Evolutionary conservation across 805 yeast genomes (phyloP).

Genomic region (Barnettozyma sp.): DNA sequence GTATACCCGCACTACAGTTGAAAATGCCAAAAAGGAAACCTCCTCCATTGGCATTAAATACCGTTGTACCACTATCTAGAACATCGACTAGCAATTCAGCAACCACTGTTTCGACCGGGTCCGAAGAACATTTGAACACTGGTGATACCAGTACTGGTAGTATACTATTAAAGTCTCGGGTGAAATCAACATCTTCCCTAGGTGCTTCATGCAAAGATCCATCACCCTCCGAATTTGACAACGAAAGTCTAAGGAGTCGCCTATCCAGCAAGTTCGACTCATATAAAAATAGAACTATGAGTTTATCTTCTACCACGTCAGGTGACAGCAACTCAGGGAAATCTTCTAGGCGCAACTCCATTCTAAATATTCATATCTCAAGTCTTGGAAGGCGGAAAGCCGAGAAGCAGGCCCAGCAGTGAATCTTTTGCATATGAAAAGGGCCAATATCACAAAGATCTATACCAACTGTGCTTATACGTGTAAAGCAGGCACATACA

Average conservation of each 20-base stretch:
- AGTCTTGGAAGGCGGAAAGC: constrained; percentile 17
- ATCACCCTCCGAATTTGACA: neutral
- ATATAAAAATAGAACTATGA: constrained; percentile 3
- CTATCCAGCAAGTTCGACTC: constrained; percentile 9
- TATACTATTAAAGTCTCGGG: too few species aligned
- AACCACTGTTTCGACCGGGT: constrained; percentile 7
- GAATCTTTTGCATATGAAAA: neutral
- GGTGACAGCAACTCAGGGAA: constrained; percentile 1
- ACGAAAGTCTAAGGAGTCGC: constrained; percentile 3
- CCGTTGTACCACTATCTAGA: constrained; percentile 7
- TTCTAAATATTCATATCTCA: constrained; percentile 21
- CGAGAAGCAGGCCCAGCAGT: constrained; percentile 6
- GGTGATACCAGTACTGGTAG: too few species aligned
- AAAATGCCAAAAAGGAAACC: constrained; percentile 9
- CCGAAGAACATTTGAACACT: constrained; percentile 4
- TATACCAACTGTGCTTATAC: too few species aligned
- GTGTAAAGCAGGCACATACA: too few species aligned
- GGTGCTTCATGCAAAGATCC: too few species aligned
- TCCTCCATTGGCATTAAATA: constrained; percentile 8
- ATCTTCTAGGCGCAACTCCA: constrained; percentile 13
- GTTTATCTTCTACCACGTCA: constrained; percentile 1
- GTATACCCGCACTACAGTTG: neutral
- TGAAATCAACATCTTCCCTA: too few species aligned
- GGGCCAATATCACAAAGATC: constrained; percentile 1
- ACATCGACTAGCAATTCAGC: constrained; percentile 6